Percentiles rank a stretch among this genome's conserved stretches.
These are phyloP conservation scores for Microdochium bolleyi DNA, from an alignment of 2,329 filamentous ascomycete genomes.

Conservation along the genomic window DNA sequence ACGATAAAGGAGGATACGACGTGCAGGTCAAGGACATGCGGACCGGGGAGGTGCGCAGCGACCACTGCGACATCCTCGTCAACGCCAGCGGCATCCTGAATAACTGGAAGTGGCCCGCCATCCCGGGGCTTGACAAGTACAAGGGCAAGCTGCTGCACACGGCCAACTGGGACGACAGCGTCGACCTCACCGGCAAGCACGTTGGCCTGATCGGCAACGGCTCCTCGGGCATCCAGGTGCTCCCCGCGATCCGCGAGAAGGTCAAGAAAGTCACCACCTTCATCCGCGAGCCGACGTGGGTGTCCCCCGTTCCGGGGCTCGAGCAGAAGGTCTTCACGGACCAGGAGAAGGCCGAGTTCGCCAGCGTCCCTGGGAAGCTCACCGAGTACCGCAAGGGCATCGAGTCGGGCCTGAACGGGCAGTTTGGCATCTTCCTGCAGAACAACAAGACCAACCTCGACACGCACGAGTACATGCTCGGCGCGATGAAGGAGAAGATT, in stretches of 20 bases:
- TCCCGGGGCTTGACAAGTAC: slow-evolving; percentile 34
- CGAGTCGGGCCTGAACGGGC: slow-evolving; percentile 34
- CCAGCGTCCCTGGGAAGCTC: slow-evolving; percentile 26
- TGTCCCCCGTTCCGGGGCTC: slow-evolving; percentile 32
- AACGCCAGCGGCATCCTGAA: slow-evolving; percentile 40
- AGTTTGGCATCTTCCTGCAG: slow-evolving; percentile 38
- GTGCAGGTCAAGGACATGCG: slow-evolving; percentile 19
- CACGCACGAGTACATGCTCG: slow-evolving; percentile 28
- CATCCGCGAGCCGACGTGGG: slow-evolving; percentile 41
- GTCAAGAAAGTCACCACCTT: slow-evolving; percentile 37
- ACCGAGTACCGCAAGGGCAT: slow-evolving; percentile 32
- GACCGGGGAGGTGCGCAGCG: slow-evolving; percentile 17
- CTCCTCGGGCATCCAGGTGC: slow-evolving; percentile 36
- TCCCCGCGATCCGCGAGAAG: slow-evolving; percentile 34
- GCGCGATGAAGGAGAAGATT: slow-evolving; percentile 28
- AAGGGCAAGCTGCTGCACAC: slow-evolving; percentile 36
- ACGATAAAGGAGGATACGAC: slow-evolving; percentile 22
- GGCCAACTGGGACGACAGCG: slow-evolving; percentile 31
- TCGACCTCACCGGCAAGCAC: slow-evolving; percentile 25
- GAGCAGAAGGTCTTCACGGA: slow-evolving; percentile 30
- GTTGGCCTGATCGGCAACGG: slow-evolving; percentile 34
- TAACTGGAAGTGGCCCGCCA: slow-evolving; percentile 41
- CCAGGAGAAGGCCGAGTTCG: slow-evolving; percentile 30
- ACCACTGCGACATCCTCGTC: slow-evolving; percentile 38
- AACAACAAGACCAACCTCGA: slow-evolving; percentile 27